Conservation (phyloP, 2,329 filamentous ascomycete species). For the Verticillium nonalfalfae region DNA sequence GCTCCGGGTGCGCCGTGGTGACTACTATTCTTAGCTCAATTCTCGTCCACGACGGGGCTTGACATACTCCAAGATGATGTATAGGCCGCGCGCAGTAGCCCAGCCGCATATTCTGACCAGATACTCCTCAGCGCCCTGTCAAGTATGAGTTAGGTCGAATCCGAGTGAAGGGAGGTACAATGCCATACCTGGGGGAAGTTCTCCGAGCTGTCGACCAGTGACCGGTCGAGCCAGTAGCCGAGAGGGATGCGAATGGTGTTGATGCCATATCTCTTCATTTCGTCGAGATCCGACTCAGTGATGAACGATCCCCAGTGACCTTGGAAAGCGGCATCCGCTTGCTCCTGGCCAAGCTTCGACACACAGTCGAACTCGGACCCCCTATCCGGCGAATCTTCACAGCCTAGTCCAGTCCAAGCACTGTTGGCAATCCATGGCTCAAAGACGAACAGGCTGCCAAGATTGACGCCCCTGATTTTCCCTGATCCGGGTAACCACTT, state of each 20-base stretch:
- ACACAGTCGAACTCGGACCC: constrained; percentile 50
- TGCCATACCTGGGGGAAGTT: constrained; percentile 33
- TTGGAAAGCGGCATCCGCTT: constrained; percentile 38
- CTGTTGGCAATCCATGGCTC: constrained; percentile 46
- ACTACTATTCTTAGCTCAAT: neutral
- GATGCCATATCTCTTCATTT: constrained; percentile 41
- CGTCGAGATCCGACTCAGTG: constrained; percentile 37
- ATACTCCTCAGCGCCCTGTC: constrained; percentile 34
- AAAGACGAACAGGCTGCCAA: constrained; percentile 43
- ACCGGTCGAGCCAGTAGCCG: constrained; percentile 49
- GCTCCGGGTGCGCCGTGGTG: constrained; percentile 45
- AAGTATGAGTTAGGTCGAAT: neutral
- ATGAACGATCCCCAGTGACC: constrained; percentile 46
- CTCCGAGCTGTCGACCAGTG: constrained; percentile 40
- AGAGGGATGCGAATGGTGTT: constrained; percentile 49
- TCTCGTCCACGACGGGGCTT: neutral
- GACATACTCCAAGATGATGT: constrained; percentile 42
- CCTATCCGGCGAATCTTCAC: constrained; percentile 13
- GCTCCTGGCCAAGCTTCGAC: constrained; percentile 34
- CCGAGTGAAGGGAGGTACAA: neutral
- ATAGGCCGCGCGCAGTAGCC: constrained; percentile 41
- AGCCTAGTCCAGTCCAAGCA: constrained; percentile 42
- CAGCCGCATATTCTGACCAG: constrained; percentile 38
- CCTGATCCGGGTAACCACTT: neutral
- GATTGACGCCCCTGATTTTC: constrained; percentile 50